A percentile compares a stretch with the other conserved stretches of the same genome.
Evolutionary conservation across 108 stramenopile genomes (phyloP).

Genomic region (Thalassiosira profunda): DNA sequence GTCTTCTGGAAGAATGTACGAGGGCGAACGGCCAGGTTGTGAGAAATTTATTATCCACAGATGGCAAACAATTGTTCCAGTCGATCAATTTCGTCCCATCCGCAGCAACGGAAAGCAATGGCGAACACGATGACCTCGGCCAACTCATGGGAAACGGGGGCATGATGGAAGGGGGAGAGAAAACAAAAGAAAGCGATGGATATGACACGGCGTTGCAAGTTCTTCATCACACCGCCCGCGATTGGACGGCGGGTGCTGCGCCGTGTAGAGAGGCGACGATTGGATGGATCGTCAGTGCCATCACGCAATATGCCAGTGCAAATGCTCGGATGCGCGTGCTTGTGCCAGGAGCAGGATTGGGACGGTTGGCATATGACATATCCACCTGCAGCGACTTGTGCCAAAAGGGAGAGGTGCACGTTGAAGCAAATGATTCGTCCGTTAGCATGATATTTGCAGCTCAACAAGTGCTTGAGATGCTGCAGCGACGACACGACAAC

Average conservation of each 20-base stretch:
- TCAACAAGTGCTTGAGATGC: constrained; percentile 29
- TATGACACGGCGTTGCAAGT: constrained; percentile 71
- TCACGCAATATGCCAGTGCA: constrained; percentile 1
- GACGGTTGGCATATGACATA: constrained; percentile 69
- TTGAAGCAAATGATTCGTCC: constrained; percentile 79
- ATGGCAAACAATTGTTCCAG: background rate
- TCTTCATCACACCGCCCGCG: constrained; percentile 72
- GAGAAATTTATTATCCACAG: background rate
- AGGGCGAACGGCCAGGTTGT: constrained; percentile 10
- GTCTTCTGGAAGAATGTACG: constrained; percentile 3
- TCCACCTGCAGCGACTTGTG: background rate
- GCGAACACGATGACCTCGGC: background rate
- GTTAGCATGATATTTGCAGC: constrained; percentile 70
- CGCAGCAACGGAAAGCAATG: background rate
- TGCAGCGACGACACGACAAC: background rate
- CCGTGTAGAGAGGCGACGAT: constrained; percentile 27
- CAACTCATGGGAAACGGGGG: constrained; percentile 25
- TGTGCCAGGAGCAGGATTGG: constrained; percentile 77
- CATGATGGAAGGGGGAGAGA: background rate
- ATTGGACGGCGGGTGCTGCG: constrained; percentile 56
- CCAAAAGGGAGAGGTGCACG: constrained; percentile 23
- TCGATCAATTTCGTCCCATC: constrained; percentile 11
- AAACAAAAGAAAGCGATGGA: constrained; percentile 15
- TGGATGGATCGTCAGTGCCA: constrained; percentile 18
- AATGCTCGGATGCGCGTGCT: constrained; percentile 30